phyloP scores from a whole-genome alignment of 257 asterid species.

The Gynochthodes officinalis region DNA sequence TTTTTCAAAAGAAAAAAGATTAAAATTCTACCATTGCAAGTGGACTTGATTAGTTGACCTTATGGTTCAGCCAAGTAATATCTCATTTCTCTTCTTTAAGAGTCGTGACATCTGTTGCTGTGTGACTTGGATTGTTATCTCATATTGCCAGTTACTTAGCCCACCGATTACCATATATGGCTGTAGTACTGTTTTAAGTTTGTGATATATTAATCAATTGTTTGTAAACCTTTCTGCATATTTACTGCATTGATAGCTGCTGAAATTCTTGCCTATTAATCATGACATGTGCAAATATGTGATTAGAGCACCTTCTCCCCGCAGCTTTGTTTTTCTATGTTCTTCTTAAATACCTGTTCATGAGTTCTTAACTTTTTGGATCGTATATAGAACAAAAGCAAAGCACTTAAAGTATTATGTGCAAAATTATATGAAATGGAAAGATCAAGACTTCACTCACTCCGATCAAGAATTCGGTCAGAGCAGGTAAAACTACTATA shows the following conservation, averaged over 20 bases:
- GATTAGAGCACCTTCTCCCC: not conserved
- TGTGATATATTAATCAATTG: not conserved
- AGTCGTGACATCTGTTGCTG: not conserved
- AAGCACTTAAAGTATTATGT: slow-evolving; percentile 82
- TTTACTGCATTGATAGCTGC: not conserved
- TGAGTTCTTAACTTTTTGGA: not conserved
- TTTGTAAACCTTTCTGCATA: not conserved
- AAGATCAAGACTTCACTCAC: slow-evolving; percentile 56
- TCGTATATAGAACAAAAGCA: slow-evolving; percentile 71
- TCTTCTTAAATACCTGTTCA: slow-evolving; percentile 14
- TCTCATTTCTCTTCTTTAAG: not conserved
- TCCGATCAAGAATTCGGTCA: slow-evolving; percentile 76
- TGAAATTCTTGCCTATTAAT: not conserved
- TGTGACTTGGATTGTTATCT: not conserved
- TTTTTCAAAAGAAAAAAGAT: too few species aligned
- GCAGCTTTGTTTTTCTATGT: not conserved
- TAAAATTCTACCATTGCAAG: too few species aligned
- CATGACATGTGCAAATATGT: not conserved
- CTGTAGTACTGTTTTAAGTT: not conserved
- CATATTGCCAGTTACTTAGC: not conserved
- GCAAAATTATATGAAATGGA: slow-evolving; percentile 84
- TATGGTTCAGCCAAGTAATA: not conserved
- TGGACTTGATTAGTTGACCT: not conserved
- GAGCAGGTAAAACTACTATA: slow-evolving; percentile 52
- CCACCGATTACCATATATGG: not conserved